Conservation (phyloP, 768 basidiomycete species). For the Leccinum imitatum region DNA sequence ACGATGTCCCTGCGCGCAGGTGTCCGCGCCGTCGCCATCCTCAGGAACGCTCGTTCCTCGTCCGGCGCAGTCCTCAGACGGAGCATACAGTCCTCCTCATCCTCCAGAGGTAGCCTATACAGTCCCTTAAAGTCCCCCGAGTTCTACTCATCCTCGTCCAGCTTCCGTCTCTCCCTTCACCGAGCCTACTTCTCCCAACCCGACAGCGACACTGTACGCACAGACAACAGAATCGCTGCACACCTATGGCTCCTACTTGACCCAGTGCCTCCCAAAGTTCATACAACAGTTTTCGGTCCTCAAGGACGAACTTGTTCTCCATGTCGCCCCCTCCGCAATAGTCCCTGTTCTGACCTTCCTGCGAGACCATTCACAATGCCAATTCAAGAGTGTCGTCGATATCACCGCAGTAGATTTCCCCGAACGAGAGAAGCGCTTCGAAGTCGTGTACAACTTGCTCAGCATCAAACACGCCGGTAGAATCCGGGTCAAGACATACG, state of each 20-base stretch:
- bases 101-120: conserved; percentile 45
- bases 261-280: conserved; percentile 92
- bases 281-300: conserved; percentile 97
- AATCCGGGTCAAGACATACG: conserved; percentile 96
- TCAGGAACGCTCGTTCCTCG: conserved; percentile 39
- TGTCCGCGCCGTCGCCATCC: conserved; percentile 42
- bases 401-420: conserved; percentile 96
- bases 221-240: conserved; percentile 79
- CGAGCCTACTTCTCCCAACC: conserved; percentile 89
- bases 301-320: conserved; percentile 93
- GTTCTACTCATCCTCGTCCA: conserved; percentile 26
- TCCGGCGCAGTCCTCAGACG: conserved; percentile 34
- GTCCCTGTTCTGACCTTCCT: conserved; percentile 88
- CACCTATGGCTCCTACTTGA: conserved; percentile 90
- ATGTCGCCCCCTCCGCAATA: conserved; percentile 78
- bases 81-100: conserved; percentile 47
- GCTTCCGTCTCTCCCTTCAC: conserved; percentile 78
- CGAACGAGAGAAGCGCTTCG: conserved; percentile 89
- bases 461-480: conserved; percentile 76
- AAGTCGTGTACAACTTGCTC: conserved; percentile 94
- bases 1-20: conserved; percentile 48
- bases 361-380: conserved; percentile 92
- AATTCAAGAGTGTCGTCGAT: conserved; percentile 91
- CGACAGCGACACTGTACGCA: conserved; percentile 67
- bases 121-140: neutral